Evolutionary conservation across 2,329 filamentous ascomycete genomes (phyloP).

Genomic region (Cercospora beticola): DNA sequence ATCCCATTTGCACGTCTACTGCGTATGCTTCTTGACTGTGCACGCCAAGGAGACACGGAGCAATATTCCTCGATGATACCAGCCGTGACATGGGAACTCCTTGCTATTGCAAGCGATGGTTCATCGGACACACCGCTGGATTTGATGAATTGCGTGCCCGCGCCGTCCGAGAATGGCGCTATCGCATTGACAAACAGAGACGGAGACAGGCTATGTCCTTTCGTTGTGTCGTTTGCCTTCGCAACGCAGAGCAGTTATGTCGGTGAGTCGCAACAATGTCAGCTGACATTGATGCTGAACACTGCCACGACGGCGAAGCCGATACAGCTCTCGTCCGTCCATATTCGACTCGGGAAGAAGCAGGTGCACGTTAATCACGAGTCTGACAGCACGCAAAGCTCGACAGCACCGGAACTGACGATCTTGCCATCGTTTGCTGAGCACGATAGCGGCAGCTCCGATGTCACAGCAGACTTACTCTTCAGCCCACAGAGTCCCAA

Average conservation of each 20-base stretch:
- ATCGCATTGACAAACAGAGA: conserved; percentile 26
- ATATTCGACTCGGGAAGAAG: conserved; percentile 20
- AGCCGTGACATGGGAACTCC: conserved; percentile 58
- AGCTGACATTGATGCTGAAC: conserved; percentile 54
- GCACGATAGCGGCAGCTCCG: conserved; percentile 17
- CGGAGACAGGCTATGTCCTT: conserved; percentile 36
- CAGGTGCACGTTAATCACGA: conserved; percentile 21
- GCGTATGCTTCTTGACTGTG: conserved; percentile 56
- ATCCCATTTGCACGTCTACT: conserved; percentile 54
- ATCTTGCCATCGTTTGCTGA: conserved; percentile 14
- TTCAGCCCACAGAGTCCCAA: conserved; percentile 14
- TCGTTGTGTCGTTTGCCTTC: conserved; percentile 55
- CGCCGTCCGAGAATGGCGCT: conserved; percentile 12
- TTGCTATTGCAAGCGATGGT: conserved; percentile 25
- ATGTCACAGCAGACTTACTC: conserved; percentile 17
- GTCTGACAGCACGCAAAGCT: not conserved
- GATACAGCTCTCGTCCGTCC: conserved; percentile 25
- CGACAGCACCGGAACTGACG: not conserved
- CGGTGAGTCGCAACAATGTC: conserved; percentile 57
- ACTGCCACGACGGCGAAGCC: conserved; percentile 33
- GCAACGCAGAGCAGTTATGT: conserved; percentile 57
- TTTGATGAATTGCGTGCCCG: conserved; percentile 25
- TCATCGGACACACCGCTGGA: conserved; percentile 10
- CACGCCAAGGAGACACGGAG: conserved; percentile 35
- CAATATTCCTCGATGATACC: conserved; percentile 49